Evolutionary conservation across 139 green algal genomes (phyloP), one percentile per base, ranked within the genome.

Genomic region (Chlamydomonas sp.): DNA sequence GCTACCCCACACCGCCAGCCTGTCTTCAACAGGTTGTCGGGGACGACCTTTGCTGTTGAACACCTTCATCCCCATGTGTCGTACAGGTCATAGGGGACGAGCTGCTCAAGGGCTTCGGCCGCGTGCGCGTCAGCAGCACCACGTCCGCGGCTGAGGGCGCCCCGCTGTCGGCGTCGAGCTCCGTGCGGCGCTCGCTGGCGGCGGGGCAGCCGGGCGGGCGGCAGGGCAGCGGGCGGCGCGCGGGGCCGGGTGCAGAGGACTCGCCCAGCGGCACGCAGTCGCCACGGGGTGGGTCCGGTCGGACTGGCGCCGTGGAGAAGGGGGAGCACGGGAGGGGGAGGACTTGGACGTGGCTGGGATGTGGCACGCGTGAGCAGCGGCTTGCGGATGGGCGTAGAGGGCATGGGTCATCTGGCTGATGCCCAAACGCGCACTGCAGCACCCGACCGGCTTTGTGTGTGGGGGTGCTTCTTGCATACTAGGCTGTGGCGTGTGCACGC

Each of bases 1-100:
- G 31, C 31, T 49, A 0, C 31, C 31, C 31, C 31, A 49, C 31
- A 49, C 31, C 31, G 31, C 31, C 31, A 49, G 31, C 31, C 31
- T 49, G 31, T 49, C 31, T 49, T 49, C 31, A 49, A 49, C 31
- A 49, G 31, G 31, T 49, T 49, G 31, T 49, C 31, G 31, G 31
- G 31, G 31, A 49, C 31, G 31, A 49, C 31, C 31, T 49, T 49
- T 49, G 31, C 31, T 49, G 31, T 49, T 49, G 31, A 49, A 49
- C 31, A 49, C 31, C 31, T 49, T 49, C 31, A 49, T 49, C 31
- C 31, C 31, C 31, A 49, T 49, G 31, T 49, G 31, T 49, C 61
- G 60, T n/a, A 0, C 85, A 91, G 91, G 75, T 91, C 63, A 92
- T 94, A 57, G 77, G 74, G 10, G 91, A 92, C 76, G 91, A 94